Evolutionary conservation across 1,139 yeast genomes (phyloP), one percentile per base, ranked within the genome.

Genomic region (Zygosaccharomyces sapae): DNA sequence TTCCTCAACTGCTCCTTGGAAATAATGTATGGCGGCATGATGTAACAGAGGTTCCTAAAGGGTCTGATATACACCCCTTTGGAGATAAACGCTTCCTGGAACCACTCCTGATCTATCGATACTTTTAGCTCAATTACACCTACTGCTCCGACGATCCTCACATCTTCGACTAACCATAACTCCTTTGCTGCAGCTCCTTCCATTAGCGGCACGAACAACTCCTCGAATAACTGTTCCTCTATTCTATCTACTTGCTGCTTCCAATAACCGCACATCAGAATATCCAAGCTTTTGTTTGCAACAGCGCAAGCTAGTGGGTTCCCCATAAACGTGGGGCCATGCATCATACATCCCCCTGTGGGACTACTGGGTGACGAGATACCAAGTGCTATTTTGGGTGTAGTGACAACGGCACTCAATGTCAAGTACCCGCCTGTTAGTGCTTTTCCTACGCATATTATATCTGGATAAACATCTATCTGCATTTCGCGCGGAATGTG

Each of bases 301-400:
- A 67, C 65, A 7, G 63, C 58, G 51, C 71, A 69, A 3, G 69
- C 67, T 38, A 68, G 55, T 8, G 73, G 70, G 35, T 69, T 66
- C 1, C 67, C 71, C 61, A 67, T 62, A 50, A 63, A 69, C 0
- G 73, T 69, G 16, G 70, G 69, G 6, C 72, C 72, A 52, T 69
- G 73, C 61, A 55, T 57, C 30, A 59, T 50, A 35, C 49, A 42
- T 4, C 61, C 61, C 3, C 54, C 54, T 1, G 63, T 56, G 2
- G 48, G 48, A 16, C 54, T 49, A 3, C 27, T 29, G 4, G 54
- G 47, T 5, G 48, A 27, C 5, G 57, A 51, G 4, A 56, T 44
- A 5, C 46, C 51, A 19, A 33, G 35, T 2, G 47, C 55, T 22
- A 58, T 56, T 13, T 53, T 51, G 13, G 57, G 45, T 19, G 65